Base-by-base conservation (phyloP, 2,329 filamentous ascomycete species). In the Ophidiomyces ophidiicola region DNA sequence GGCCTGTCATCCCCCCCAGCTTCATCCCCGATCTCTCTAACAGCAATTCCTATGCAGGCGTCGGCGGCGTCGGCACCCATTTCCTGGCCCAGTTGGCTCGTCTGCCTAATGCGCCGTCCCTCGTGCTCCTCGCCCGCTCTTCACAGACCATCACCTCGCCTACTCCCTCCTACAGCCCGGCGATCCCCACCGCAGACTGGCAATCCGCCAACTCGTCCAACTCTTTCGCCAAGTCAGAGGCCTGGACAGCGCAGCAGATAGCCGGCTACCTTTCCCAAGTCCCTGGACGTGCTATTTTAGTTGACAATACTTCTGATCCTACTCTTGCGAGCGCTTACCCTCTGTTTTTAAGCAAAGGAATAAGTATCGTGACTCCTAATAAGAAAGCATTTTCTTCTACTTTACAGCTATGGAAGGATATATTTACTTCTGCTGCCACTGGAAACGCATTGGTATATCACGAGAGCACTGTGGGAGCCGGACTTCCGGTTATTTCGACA, bases 281-380 rank as follows among this genome's bases (percentile, higher is more conserved):
- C 1, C 85, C 86, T 2, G 75, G 77, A 44, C 83, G 82, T 57
- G 78, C 81, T 30, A 70, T 98, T 31, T 69, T 98, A 20, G 79
- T 98, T 48, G 90, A 98, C 71, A 96, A 96, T 68, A 98, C 90
- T 37, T 92, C 83, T 63, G 87, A 84, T 50, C 80, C 88, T 52
- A 78, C 82, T 47, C 72, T 98, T 20, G 90, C 88, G 34, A 74
- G 82, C 45, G 66, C 74, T 20, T 98, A 98, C 62, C 87, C 90
- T 1, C 61, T 72, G 32, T 83, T 93, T 61, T 68, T 98, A 45
- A 72, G 74, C 53, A 75, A 77, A 47, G 88, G 87, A 8, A 79
- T 98, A 60, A 88, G 78, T 61, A 77, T 98, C 52, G 84, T 96
- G 19, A 98, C 90, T 1, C 87, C 90, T 30, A 98, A 96, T 71